Conservation (phyloP, 139 green algal species). For the Cymbomonas tetramitiformis region DNA sequence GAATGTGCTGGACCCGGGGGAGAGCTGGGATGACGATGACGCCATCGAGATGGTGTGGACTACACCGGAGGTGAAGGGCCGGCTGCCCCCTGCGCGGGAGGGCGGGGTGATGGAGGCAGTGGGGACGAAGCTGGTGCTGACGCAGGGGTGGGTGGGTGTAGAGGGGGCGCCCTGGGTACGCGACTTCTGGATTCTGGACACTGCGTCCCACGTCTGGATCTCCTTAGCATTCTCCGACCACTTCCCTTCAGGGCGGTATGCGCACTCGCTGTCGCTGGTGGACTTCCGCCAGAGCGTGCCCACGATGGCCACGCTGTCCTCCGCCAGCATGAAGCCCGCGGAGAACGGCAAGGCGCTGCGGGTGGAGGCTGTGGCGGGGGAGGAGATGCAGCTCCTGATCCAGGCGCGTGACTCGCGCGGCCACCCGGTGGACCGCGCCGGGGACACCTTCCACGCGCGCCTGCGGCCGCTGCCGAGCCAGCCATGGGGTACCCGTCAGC, state of each 20-base stretch:
- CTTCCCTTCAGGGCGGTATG: neutral
- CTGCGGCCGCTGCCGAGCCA: neutral
- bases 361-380: neutral
- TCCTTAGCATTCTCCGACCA: neutral
- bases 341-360: neutral
- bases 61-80: no score
- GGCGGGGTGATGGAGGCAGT: no score
- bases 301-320: neutral
- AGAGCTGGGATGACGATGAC: no score
- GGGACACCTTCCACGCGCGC: neutral
- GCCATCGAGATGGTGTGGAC: no score
- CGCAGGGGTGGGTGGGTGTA: constrained; percentile 6
- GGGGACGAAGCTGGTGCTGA: constrained; percentile 9
- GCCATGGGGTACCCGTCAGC: neutral
- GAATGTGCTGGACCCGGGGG: no score
- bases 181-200: constrained; percentile 13
- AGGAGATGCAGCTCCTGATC: neutral
- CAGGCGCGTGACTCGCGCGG: neutral
- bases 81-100: no score
- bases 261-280: neutral
- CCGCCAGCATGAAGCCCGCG: neutral
- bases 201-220: neutral
- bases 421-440: neutral
- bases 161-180: neutral
- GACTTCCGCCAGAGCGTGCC: neutral